Evolutionary conservation across 768 basidiomycete genomes (phyloP), one percentile per base, ranked within the genome.

Genomic region (Hypholoma sublateritium): DNA sequence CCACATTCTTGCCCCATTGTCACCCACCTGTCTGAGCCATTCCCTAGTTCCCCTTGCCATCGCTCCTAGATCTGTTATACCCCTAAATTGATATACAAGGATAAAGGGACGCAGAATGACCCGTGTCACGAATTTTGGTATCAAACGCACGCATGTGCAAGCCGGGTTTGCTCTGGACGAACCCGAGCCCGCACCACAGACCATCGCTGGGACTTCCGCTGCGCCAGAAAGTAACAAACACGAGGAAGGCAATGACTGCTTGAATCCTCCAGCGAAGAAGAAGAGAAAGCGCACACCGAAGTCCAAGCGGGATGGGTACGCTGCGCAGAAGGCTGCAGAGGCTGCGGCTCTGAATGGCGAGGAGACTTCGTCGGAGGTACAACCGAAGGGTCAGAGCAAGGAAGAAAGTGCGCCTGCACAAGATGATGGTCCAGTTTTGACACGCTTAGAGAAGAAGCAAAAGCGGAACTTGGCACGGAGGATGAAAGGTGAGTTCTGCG

Each of bases 281-380:
- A 86, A 87, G 65, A 77, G 82, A 58, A 88, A 86, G 65, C 75
- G 78, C 36, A 75, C 75, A 19, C 79, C 79, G 62, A 78, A 76
- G 59, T 75, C 78, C 42, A 80, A 79, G 62, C 63, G 72, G 55
- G 71, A 70, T 55, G 74, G 72, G 16, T 70, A 76, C 53, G 65
- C 66, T 24, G 64, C 66, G 2, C 66, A 65, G 19, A 71, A 66
- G 58, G 65, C 67, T 11, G 62, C 64, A 16, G 65, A 67, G 45
- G 63, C 65, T 36, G 62, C 58, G n/a, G 56, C 53, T 48, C 46
- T 56, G 54, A 63, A 56, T 35, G 67, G 56, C 60, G 51, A 58
- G 57, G 64, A 55, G 50, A 55, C 46, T 25, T 37, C 52, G 21
- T 14, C 47, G n/a, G 36, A 52, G 24, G 45, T 34, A 8, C 41